These are phyloP conservation scores for Dioszegia crocea DNA, from an alignment of 768 basidiomycete species.

Conservation along the genomic window DNA sequence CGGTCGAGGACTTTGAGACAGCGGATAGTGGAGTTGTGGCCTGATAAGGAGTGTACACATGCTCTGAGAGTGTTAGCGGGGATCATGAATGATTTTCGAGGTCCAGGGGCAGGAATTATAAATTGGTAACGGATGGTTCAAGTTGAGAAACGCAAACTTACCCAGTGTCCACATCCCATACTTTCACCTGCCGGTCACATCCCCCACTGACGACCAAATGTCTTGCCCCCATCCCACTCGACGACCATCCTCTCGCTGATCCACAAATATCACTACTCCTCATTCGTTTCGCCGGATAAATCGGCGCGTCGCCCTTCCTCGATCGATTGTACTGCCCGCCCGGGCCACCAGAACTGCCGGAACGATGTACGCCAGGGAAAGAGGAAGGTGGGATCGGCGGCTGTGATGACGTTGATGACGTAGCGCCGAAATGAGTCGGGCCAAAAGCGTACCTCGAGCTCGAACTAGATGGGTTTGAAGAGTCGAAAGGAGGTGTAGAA, in stretches of 20 bases:
- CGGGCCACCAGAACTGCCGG: background rate
- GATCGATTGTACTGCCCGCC: background rate
- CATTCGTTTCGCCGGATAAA: slow-evolving; percentile 9
- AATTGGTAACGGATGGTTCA: background rate
- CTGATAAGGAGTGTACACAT: slow-evolving; percentile 72
- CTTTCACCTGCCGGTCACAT: slow-evolving; percentile 83
- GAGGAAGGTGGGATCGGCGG: background rate
- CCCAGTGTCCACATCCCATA: slow-evolving; percentile 89
- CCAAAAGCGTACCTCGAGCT: background rate
- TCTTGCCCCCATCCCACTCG: slow-evolving; percentile 54
- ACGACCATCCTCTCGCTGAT: slow-evolving; percentile 83
- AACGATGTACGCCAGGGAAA: background rate
- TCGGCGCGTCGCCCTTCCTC: background rate
- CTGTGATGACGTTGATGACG: too few relatives aligned
- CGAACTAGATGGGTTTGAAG: background rate
- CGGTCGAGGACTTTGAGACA: slow-evolving; percentile 83
- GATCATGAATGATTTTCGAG: too few relatives aligned
- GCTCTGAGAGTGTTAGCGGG: slow-evolving; percentile 50
- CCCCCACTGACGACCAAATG: slow-evolving; percentile 84
- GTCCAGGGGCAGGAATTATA: background rate
- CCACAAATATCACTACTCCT: slow-evolving; percentile 58
- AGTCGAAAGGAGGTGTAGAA: background rate
- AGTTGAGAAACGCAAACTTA: slow-evolving; percentile 49
- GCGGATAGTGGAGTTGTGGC: slow-evolving; percentile 85
- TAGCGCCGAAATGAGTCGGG: background rate